phyloP scores from a whole-genome alignment of 208 protist species.

The Crithidia thermophila region DNA sequence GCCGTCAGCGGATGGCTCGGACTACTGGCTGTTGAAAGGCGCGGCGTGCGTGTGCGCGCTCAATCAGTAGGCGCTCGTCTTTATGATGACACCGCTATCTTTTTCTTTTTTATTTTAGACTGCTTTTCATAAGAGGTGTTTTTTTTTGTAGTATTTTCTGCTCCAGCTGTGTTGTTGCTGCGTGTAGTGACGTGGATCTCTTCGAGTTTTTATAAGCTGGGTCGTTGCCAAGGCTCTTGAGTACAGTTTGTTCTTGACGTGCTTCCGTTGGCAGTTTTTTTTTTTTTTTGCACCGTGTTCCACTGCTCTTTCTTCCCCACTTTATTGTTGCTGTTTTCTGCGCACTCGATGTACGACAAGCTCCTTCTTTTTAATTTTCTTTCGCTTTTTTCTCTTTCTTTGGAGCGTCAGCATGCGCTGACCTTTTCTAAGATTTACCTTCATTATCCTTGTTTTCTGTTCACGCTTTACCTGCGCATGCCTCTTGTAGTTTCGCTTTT shows the following conservation, averaged over 20 bases:
- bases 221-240: no score
- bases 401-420: no score
- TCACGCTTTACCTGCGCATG: not conserved
- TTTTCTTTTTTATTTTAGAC: conserved; percentile 18
- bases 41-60: conserved; percentile 90
- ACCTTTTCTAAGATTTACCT: no score
- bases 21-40: conserved; percentile 94
- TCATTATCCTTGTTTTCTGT: not conserved
- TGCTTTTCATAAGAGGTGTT: not conserved
- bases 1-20: conserved; percentile 75
- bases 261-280: not conserved
- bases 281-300: not conserved
- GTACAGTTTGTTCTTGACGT: not conserved
- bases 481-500: no score
- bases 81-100: not conserved
- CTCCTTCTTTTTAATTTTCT: not conserved
- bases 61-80: conserved; percentile 24
- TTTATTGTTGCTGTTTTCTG: conserved; percentile 8
- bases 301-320: conserved; percentile 17
- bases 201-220: no score
- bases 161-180: not conserved
- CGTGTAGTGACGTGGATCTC: no score
- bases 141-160: not conserved
- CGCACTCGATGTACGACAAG: no score
- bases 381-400: not conserved